Evolutionary conservation across 2,329 filamentous ascomycete genomes (phyloP), one percentile per base, ranked within the genome.

Genomic region (Lasiodiplodia hormozganensis): DNA sequence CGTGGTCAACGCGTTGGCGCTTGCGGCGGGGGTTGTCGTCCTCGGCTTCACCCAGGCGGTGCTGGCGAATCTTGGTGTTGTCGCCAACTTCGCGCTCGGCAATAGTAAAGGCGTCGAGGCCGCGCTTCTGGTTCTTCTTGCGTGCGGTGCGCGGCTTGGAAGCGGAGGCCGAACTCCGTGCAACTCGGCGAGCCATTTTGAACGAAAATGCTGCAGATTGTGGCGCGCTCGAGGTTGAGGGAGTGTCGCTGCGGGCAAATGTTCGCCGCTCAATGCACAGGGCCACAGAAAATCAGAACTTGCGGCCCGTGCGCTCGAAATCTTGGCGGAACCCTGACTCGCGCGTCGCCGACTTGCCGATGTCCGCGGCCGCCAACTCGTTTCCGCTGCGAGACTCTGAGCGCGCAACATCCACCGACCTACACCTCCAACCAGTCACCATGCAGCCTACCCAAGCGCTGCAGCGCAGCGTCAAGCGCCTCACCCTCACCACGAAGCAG

Each of bases 401-500:
- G 34, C 18, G 7, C 8, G 51, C 51, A 31, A 21, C 43, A 53
- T 12, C 43, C 38, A 25, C n/a, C 60, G 28, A 65, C 31, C 34
- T 53, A 12, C 54, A 28, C 28, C 31, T 25, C 56, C 36, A 62
- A 18, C 21, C 57, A 60, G 54, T 52, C 73, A 82, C 78, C 70
- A 92, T 92, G 89, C 86, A 88, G 79, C 87, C 92, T 68, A 92
- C 92, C 18, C 85, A 87, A 75, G 79, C 83, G 71, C 89, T 97
- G 75, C 86, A 87, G 74, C 85, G 89, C 78, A 87, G 88, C 69
- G 87, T 93, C 76, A 88, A 90, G 81, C 93, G 95, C 77, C 85
- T 94, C 69, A 86, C 87, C 65, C 88, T 99, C 76, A 97, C 93
- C 14, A 97, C 95, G 73, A 99, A 99, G 83, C 90, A 96, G 81